phyloP scores from a whole-genome alignment of 805 yeast genomes.

The Zygosaccharomyces kombuchaensis region DNA sequence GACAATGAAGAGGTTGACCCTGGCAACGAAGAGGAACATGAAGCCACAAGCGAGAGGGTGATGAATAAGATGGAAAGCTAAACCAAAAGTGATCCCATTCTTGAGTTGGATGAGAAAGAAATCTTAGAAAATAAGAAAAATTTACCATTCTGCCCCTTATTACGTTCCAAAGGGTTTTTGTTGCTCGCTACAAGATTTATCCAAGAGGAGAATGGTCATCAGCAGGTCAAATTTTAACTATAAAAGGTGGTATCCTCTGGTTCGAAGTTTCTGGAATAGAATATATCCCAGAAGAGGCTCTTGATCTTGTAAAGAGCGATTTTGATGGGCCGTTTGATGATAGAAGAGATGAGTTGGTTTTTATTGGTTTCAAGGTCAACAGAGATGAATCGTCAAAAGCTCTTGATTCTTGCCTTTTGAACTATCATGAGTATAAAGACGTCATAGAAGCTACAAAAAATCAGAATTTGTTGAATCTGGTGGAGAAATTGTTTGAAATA shows the following conservation, averaged over 20 bases:
- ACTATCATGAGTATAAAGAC: slow-evolving; percentile 36
- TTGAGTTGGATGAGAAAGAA: slow-evolving; percentile 32
- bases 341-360: slow-evolving; percentile 43
- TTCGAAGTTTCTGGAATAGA: slow-evolving; percentile 36
- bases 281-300: slow-evolving; percentile 35
- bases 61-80: slow-evolving; percentile 32
- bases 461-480: slow-evolving; percentile 34
- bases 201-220: slow-evolving; percentile 45
- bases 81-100: slow-evolving; percentile 32
- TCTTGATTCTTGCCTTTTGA: slow-evolving; percentile 39
- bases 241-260: slow-evolving; percentile 44
- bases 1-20: slow-evolving; percentile 46
- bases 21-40: slow-evolving; percentile 36
- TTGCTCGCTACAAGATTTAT: slow-evolving; percentile 43
- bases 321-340: slow-evolving; percentile 41
- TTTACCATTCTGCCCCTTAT: slow-evolving; percentile 37
- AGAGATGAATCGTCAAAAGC: slow-evolving; percentile 28
- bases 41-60: slow-evolving; percentile 31
- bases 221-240: slow-evolving; percentile 41
- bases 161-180: slow-evolving; percentile 43
- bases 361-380: slow-evolving; percentile 40
- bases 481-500: slow-evolving; percentile 29
- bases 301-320: slow-evolving; percentile 34
- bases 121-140: slow-evolving; percentile 35
- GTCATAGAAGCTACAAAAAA: slow-evolving; percentile 30